These are phyloP conservation scores for Cryptococcus sp. DNA, from an alignment of 1,284 basidiomycete genomes.

Conservation along the genomic window DNA sequence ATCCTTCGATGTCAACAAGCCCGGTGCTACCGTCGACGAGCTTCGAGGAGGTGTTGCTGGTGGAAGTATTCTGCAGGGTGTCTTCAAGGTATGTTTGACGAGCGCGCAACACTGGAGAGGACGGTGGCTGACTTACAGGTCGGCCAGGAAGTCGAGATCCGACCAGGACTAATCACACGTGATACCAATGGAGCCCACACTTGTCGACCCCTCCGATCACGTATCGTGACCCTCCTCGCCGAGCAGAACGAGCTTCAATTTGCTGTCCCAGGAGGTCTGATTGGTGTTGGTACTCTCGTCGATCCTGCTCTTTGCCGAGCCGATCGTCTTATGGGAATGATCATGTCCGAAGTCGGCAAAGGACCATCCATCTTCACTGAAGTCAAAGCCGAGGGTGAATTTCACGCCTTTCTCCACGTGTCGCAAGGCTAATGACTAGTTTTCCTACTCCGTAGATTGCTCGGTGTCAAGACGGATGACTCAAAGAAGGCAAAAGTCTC, in stretches of 20 bases:
- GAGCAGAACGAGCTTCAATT: constrained; percentile 93
- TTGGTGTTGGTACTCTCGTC: constrained; percentile 95
- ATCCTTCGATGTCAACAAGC: constrained; percentile 99
- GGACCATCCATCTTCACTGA: constrained; percentile 89
- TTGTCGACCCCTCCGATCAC: constrained; percentile 90
- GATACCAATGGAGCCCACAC: constrained; percentile 84
- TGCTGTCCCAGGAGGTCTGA: constrained; percentile 94
- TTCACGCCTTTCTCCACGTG: not conserved
- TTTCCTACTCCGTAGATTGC: constrained; percentile 85
- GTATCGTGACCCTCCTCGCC: constrained; percentile 85
- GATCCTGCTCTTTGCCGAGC: constrained; percentile 96
- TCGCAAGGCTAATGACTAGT: constrained; percentile 41
- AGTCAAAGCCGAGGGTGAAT: constrained; percentile 48
- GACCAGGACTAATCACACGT: constrained; percentile 95
- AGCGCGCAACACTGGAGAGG: not conserved
- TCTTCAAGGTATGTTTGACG: constrained; percentile 63
- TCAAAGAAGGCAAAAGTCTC: constrained; percentile 94
- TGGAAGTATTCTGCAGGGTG: constrained; percentile 90
- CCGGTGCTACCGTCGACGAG: constrained; percentile 93
- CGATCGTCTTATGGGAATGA: constrained; percentile 93
- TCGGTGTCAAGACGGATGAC: constrained; percentile 98
- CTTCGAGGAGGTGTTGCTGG: constrained; percentile 97
- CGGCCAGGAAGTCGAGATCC: constrained; percentile 93
- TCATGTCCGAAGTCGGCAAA: constrained; percentile 88
- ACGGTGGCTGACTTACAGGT: constrained; percentile 50